Conservation (phyloP, 1,284 basidiomycete genomes). For the Uromyces viciae-fabae region DNA sequence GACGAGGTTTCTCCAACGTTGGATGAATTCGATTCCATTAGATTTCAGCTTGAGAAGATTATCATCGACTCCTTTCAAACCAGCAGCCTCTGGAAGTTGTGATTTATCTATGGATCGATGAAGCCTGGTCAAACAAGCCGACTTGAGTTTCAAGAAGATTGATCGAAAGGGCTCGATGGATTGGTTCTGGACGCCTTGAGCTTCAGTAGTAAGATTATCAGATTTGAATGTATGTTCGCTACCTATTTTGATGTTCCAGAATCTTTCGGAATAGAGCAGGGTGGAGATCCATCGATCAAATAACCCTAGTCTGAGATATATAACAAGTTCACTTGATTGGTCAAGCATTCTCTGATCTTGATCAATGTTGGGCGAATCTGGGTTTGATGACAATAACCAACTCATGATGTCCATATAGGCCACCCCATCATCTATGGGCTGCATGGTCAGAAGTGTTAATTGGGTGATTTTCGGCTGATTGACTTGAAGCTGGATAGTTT, state of each 20-base stretch:
- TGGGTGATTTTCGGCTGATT: too few relatives aligned
- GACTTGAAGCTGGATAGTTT: too few relatives aligned
- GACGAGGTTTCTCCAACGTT: constrained; percentile 4
- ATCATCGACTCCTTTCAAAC: not conserved
- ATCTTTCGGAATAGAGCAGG: not conserved
- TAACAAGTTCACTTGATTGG: not conserved
- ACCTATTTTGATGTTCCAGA: not conserved
- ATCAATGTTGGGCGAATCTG: not conserved
- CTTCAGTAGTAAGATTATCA: not conserved
- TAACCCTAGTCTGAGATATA: not conserved
- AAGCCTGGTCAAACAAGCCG: not conserved
- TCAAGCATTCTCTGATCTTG: constrained; percentile 10
- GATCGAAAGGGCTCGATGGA: constrained; percentile 2
- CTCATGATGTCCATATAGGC: constrained; percentile 19
- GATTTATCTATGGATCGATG: not conserved
- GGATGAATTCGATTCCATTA: not conserved
- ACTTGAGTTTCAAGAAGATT: not conserved
- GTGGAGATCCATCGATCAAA: not conserved
- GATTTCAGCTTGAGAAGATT: not conserved
- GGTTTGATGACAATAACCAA: constrained; percentile 10
- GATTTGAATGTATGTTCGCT: not conserved
- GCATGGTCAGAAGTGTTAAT: too few relatives aligned
- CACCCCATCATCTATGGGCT: constrained; percentile 2
- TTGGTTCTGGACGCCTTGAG: not conserved
- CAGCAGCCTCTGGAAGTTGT: not conserved